phyloP scores from a whole-genome alignment of 306 rosid species.

The Morella rubra region DNA sequence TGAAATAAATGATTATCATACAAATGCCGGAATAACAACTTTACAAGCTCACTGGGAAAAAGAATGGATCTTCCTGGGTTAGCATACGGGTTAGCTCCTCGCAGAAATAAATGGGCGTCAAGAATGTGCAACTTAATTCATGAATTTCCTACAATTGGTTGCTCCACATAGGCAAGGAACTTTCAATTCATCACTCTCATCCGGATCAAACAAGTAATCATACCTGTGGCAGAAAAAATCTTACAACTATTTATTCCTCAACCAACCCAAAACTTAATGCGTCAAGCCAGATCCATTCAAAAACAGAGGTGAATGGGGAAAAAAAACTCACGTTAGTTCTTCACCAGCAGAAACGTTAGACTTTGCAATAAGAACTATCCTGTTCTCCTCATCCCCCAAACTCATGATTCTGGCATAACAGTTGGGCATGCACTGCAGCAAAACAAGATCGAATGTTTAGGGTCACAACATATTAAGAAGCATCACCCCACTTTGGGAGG shows the following conservation, averaged over 20 bases:
- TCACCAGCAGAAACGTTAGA: slow-evolving; percentile 74
- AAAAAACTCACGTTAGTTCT: slow-evolving; percentile 74
- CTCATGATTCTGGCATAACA: slow-evolving; percentile 93
- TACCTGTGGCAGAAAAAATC: slow-evolving; percentile 54
- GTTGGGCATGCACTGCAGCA: slow-evolving; percentile 95
- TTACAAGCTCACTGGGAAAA: not conserved
- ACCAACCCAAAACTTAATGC: slow-evolving; percentile 6
- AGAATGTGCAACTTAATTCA: slow-evolving; percentile 58
- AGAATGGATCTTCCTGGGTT: slow-evolving; percentile 36
- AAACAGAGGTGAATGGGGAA: not conserved
- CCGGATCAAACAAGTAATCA: slow-evolving; percentile 92
- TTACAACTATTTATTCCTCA: not conserved
- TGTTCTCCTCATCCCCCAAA: slow-evolving; percentile 61
- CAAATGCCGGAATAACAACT: slow-evolving; percentile 22
- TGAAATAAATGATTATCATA: slow-evolving; percentile 31
- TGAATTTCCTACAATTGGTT: slow-evolving; percentile 70
- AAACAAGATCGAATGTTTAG: slow-evolving; percentile 12
- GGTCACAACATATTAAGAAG: not conserved
- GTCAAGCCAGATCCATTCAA: no score
- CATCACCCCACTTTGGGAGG: not conserved
- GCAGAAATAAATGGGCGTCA: slow-evolving; percentile 10
- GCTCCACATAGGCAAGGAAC: slow-evolving; percentile 92
- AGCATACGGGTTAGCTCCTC: slow-evolving; percentile 36
- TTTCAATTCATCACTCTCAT: slow-evolving; percentile 77
- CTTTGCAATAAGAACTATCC: slow-evolving; percentile 93